Conservation (phyloP, 2,329 filamentous ascomycete genomes). For the Remersonia thermophila region DNA sequence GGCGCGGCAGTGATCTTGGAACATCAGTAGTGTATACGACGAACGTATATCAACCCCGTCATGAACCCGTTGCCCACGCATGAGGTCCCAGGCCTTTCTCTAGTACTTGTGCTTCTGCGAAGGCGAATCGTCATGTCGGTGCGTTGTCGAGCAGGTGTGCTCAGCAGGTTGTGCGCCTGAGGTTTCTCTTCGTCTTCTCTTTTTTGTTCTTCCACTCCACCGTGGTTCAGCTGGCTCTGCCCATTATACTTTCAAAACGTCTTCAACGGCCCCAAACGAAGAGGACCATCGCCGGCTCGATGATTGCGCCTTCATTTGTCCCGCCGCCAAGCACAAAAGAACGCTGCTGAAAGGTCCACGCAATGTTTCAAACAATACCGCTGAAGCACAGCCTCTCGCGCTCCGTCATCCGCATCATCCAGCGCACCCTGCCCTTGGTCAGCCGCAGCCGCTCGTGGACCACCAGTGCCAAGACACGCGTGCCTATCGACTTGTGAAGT, state of each 20-base stretch:
- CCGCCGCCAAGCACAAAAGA: background rate
- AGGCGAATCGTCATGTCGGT: too few relatives aligned
- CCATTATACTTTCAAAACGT: too few relatives aligned
- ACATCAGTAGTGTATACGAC: too few relatives aligned
- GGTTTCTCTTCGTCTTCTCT: background rate
- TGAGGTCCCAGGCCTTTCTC: too few relatives aligned
- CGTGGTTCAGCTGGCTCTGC: too few relatives aligned
- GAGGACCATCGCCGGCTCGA: background rate
- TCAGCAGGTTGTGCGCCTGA: too few relatives aligned
- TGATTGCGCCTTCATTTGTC: background rate
- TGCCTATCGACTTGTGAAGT: constrained; percentile 12
- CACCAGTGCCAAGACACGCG: constrained; percentile 10
- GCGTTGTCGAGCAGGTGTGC: too few relatives aligned
- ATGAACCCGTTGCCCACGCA: too few relatives aligned
- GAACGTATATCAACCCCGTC: too few relatives aligned
- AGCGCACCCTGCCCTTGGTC: constrained; percentile 10
- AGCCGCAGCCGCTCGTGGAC: constrained; percentile 11
- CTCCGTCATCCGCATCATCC: constrained; percentile 11
- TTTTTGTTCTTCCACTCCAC: background rate
- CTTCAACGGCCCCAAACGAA: background rate
- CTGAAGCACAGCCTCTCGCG: constrained; percentile 11
- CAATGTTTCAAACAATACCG: constrained; percentile 5
- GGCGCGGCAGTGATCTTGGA: too few relatives aligned
- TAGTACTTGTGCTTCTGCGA: too few relatives aligned
- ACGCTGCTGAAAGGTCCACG: too few relatives aligned